Conservation (phyloP, 257 asterid species). For the Nicotiana sylvestris region DNA sequence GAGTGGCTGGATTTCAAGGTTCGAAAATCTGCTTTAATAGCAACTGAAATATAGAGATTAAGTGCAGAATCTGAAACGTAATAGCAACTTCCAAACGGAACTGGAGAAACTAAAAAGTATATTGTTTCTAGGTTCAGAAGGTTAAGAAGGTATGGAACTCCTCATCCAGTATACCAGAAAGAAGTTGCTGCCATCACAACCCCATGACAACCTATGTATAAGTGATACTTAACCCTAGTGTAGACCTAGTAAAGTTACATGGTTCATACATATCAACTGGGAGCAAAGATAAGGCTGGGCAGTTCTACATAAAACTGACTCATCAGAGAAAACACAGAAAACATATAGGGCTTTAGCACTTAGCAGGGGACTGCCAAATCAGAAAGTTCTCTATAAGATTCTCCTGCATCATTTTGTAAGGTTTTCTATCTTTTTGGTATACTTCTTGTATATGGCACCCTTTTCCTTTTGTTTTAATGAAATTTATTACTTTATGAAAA, state of each 20-base stretch:
- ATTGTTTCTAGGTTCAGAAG: constrained; percentile 7
- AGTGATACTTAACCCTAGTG: not conserved
- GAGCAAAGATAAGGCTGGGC: not conserved
- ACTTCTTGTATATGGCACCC: too few relatives aligned
- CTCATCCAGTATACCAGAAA: not conserved
- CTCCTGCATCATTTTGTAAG: not conserved
- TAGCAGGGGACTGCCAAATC: not conserved
- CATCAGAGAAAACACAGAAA: not conserved
- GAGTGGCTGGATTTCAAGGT: not conserved
- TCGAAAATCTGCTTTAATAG: not conserved
- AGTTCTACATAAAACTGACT: not conserved
- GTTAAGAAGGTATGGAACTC: not conserved
- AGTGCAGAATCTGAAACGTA: not conserved
- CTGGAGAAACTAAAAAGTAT: not conserved
- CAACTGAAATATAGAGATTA: not conserved
- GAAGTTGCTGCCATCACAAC: not conserved
- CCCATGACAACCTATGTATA: not conserved
- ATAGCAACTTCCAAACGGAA: not conserved
- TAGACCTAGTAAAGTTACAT: not conserved
- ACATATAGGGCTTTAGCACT: not conserved
- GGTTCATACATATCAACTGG: not conserved
- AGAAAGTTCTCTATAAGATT: not conserved
- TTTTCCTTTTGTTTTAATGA: too few relatives aligned
- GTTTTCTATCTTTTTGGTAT: too few relatives aligned
- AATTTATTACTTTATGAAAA: not conserved